Percentiles rank a stretch among this genome's conserved stretches.
These are phyloP conservation scores for Neonectria faginata DNA, from an alignment of 2,329 filamentous ascomycete species.

Conservation along the genomic window DNA sequence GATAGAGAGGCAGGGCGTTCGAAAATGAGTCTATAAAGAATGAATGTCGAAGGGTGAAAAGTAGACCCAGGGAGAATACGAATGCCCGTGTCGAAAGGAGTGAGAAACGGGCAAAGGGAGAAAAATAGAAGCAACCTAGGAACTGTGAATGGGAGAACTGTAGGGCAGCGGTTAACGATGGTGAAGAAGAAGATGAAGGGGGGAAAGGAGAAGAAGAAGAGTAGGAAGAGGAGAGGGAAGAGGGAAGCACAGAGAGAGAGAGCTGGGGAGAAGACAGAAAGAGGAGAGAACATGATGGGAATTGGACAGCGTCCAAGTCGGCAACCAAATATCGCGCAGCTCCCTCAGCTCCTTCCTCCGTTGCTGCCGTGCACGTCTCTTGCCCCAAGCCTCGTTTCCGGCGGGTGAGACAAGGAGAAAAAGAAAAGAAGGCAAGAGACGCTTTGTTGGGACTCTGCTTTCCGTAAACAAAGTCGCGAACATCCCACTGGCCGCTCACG, in stretches of 20 bases:
- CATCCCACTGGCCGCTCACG: background rate
- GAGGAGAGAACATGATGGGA: background rate
- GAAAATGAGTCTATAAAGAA: constrained; percentile 1
- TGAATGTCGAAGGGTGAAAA: background rate
- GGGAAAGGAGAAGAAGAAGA: constrained; percentile 1
- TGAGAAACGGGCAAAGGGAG: constrained; percentile 23
- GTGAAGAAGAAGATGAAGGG: constrained; percentile 2
- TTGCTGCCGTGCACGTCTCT: background rate
- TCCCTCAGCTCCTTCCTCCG: background rate
- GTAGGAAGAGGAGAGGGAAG: constrained; percentile 4
- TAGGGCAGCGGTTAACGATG: constrained; percentile 1
- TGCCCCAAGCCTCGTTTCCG: too few species aligned
- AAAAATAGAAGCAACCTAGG: constrained; percentile 21
- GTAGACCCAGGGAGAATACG: background rate
- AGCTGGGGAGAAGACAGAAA: background rate
- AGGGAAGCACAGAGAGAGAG: too few species aligned
- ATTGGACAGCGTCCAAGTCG: background rate
- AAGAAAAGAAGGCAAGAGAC: background rate
- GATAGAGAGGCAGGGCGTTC: background rate
- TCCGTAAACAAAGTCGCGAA: background rate
- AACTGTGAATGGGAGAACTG: background rate
- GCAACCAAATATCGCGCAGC: constrained; percentile 8
- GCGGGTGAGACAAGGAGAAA: too few species aligned
- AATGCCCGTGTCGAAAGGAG: constrained; percentile 29
- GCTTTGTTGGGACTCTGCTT: background rate